These are phyloP conservation scores for Botrytis elliptica DNA, from an alignment of 2,329 filamentous ascomycete species.

Conservation along the genomic window DNA sequence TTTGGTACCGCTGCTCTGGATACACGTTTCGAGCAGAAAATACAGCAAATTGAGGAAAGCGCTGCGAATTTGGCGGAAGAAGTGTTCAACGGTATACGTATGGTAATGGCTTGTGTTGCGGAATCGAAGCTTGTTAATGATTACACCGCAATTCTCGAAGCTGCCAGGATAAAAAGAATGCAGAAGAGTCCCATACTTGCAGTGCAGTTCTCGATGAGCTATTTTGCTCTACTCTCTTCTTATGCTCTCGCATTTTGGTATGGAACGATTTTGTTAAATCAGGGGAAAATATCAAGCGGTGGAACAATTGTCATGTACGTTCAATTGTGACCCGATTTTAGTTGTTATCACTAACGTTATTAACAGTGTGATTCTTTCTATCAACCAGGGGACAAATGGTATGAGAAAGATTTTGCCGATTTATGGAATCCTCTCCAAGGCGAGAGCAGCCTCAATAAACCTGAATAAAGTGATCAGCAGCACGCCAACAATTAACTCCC, in stretches of 20 bases:
- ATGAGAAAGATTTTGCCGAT: constrained; percentile 8
- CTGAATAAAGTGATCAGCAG: not conserved
- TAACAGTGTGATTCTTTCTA: constrained; percentile 3
- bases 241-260: constrained; percentile 25
- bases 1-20: constrained; percentile 12
- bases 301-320: constrained; percentile 9
- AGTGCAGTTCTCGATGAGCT: constrained; percentile 15
- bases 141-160: not conserved
- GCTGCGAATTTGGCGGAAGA: not conserved
- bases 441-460: not conserved
- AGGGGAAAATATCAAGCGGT: constrained; percentile 10
- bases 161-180: not conserved
- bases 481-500: not conserved
- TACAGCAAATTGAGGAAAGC: not conserved
- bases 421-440: constrained; percentile 6
- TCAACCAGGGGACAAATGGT: constrained; percentile 13
- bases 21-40: constrained; percentile 8
- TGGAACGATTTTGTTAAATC: constrained; percentile 14
- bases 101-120: constrained; percentile 10
- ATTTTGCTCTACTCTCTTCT: constrained; percentile 15
- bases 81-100: not conserved
- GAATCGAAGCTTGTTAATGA: constrained; percentile 1
- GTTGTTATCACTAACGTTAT: not conserved
- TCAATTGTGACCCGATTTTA: not conserved
- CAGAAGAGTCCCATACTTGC: constrained; percentile 16